Evolutionary conservation across 768 basidiomycete species (phyloP), one percentile per base, ranked within the genome.

Genomic region (Suillus subalutaceus): DNA sequence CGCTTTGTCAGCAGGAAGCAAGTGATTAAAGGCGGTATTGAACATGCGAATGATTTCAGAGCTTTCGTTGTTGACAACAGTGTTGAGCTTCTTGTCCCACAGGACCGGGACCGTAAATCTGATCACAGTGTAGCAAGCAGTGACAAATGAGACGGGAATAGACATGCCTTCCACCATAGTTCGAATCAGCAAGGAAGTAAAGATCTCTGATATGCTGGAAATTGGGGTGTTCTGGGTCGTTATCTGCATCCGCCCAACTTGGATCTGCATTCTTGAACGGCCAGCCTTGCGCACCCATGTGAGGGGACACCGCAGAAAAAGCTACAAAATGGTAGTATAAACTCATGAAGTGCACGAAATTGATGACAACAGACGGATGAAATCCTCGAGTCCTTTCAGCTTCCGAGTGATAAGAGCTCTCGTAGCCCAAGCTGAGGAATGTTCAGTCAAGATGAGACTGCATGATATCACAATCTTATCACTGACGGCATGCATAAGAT

Each of bases 51-150:
- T 94, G 74, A 99, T 96, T 79, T 99, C 97, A 3, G 92, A 89
- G 69, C 89, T 91, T 75, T 99, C 97, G 75, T 98, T 99, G 82
- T 95, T 98, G 65, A 99, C 97, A 70, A 98, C 91, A 48, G 90
- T 91, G 55, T 90, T 80, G 52, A 75, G 80, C 77, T 96, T 93
- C 81, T 89, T 96, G 80, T 99, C 97, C 93, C 94, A 99, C 6
- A 99, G 82, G 41, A 94, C 79, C 6, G 96, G 96, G 10, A 95
- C 93, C 2, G 94, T 95, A 82, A 94, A 94, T 46, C 91, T 88
- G 15, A 57, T 41, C 6, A 63, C 41, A 38, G n/a, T 30, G 3
- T 18, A 60, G 46, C 3, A 8, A n/a, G 32, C 4, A 16, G 13
- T 57, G 2, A 18, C 1, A 20, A 5, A 44, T 32, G 30, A 37